Percentiles rank a stretch among this genome's conserved stretches.
Conservation (phyloP, 805 yeast species). For the Candida silvatica region DNA sequence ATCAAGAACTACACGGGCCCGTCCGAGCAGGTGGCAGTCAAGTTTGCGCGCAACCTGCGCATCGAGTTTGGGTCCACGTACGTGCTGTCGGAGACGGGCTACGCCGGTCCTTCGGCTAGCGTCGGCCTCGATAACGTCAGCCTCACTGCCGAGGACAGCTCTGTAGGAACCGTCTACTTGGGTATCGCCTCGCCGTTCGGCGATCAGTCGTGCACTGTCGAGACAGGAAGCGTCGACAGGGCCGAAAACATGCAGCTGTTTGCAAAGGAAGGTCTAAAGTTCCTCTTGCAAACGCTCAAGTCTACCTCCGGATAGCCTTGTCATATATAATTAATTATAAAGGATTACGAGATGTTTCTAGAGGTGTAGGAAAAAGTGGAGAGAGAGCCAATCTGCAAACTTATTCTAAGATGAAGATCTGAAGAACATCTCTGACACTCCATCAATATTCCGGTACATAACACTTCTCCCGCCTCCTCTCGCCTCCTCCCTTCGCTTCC, state of each 20-base stretch:
- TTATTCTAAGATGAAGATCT: no score
- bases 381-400: no score
- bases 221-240: constrained; percentile 45
- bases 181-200: constrained; percentile 64
- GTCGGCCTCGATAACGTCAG: constrained; percentile 26
- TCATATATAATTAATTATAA: no score
- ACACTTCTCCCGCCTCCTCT: no score
- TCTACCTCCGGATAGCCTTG: no score
- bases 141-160: constrained; percentile 18
- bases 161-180: constrained; percentile 61
- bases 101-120: constrained; percentile 66
- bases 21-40: constrained; percentile 60
- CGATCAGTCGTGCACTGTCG: constrained; percentile 34
- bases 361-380: no score
- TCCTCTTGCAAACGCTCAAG: constrained; percentile 42
- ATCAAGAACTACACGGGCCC: constrained; percentile 76
- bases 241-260: constrained; percentile 67
- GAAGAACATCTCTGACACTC: no score
- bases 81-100: constrained; percentile 79
- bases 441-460: no score
- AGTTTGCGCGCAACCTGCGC: constrained; percentile 70
- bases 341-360: no score
- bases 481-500: no score
- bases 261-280: constrained; percentile 58
- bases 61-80: constrained; percentile 79